phyloP scores from a whole-genome alignment of 495 filamentous ascomycete genomes.

The Aspergillus wentii region DNA sequence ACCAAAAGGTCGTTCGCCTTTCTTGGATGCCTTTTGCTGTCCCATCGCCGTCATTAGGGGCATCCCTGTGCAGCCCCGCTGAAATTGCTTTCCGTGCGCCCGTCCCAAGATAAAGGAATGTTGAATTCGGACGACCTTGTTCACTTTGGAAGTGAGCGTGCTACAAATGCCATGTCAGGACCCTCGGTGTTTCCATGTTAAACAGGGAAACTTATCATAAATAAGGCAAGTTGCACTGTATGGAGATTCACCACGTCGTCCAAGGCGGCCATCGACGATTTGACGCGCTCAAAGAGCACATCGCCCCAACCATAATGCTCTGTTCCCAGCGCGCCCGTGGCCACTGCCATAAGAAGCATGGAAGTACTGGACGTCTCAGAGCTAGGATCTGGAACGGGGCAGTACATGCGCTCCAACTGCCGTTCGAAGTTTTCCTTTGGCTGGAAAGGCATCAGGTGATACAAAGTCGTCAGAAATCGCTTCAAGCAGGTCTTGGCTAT shows the following conservation, averaged over 20 bases:
- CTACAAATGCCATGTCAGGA: conserved; percentile 4
- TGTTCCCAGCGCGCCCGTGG: conserved; percentile 26
- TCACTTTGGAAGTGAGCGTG: conserved; percentile 41
- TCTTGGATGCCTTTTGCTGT: conserved; percentile 25
- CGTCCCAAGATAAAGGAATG: conserved; percentile 34
- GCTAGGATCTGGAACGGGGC: conserved; percentile 11
- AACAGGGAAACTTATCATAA: conserved; percentile 33
- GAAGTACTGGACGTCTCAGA: conserved; percentile 21
- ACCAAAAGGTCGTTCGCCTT: conserved; percentile 37
- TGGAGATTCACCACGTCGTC: conserved; percentile 43
- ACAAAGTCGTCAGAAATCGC: conserved; percentile 27
- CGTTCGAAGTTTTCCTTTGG: conserved; percentile 21
- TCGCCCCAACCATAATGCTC: conserved; percentile 36
- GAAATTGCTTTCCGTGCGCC: conserved; percentile 36
- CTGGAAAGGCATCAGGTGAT: conserved; percentile 29
- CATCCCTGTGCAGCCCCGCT: conserved; percentile 40
- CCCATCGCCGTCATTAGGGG: conserved; percentile 20
- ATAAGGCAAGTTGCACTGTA: conserved; percentile 34
- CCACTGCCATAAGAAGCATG: conserved; percentile 28
- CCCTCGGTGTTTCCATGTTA: neutral
- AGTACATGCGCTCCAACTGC: conserved; percentile 29
- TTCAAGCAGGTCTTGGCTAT: conserved; percentile 30
- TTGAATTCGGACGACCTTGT: conserved; percentile 37
- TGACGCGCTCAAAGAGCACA: conserved; percentile 34
- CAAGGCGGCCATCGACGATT: conserved; percentile 22